These are phyloP conservation scores for Ascoidea tarda DNA, from an alignment of 805 yeast species.

Conservation along the genomic window DNA sequence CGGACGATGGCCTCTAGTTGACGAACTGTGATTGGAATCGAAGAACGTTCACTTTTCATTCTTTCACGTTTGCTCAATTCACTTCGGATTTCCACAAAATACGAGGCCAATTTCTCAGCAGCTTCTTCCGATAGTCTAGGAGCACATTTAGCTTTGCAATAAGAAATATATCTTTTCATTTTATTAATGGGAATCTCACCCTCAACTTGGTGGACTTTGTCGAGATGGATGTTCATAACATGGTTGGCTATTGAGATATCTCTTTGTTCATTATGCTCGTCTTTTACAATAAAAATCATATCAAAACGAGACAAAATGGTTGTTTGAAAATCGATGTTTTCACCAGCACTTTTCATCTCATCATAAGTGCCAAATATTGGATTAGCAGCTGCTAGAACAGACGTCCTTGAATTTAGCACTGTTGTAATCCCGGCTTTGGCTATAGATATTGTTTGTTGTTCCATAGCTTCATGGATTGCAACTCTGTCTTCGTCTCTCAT, in stretches of 20 bases:
- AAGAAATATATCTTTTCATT: constrained; percentile 86
- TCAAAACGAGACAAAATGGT: constrained; percentile 95
- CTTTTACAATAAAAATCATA: constrained; percentile 95
- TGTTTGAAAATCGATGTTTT: constrained; percentile 94
- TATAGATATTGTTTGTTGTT: constrained; percentile 96
- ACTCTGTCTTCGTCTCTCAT: constrained; percentile 99
- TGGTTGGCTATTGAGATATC: constrained; percentile 89
- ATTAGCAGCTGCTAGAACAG: constrained; percentile 96
- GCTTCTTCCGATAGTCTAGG: constrained; percentile 86
- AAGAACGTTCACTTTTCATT: constrained; percentile 74
- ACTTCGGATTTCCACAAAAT: constrained; percentile 82
- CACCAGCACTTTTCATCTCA: constrained; percentile 93
- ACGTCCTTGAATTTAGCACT: constrained; percentile 87
- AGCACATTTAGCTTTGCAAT: constrained; percentile 82
- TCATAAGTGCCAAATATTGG: constrained; percentile 96
- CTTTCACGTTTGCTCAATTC: constrained; percentile 71
- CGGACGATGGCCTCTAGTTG: constrained; percentile 96
- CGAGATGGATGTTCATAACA: constrained; percentile 90
- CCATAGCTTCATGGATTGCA: constrained; percentile 99
- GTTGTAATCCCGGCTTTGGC: constrained; percentile 99
- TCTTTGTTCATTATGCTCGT: constrained; percentile 76
- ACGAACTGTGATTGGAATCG: constrained; percentile 95
- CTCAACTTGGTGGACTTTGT: constrained; percentile 35
- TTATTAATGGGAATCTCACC: constrained; percentile 83
- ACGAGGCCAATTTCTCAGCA: constrained; percentile 77